Evolutionary conservation across 1,284 basidiomycete genomes (phyloP), one percentile per base, ranked within the genome.

Genomic region (Amylostereum areolatum): DNA sequence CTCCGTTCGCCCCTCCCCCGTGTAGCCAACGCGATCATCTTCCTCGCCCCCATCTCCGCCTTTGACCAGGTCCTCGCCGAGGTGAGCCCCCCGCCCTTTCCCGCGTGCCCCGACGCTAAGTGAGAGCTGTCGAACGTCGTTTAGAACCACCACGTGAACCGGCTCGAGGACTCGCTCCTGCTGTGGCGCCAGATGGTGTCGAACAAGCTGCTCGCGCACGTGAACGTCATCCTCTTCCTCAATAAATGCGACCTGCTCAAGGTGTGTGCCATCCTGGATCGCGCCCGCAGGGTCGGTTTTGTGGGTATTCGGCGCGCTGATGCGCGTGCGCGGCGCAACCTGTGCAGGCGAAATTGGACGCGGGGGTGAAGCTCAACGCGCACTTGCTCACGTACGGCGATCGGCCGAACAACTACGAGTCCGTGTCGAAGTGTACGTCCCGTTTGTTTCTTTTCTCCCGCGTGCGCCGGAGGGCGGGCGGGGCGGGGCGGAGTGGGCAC

Each of bases 61-160:
- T 91, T 90, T 58, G 88, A 90, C 68, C 87, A 90, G 68, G 78
- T 85, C 40, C 73, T 90, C 47, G 70, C 77, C 11, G 88, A 90
- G 75, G 85, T 85, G 62, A 36, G 61, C 57, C 11, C 7, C 6
- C 30, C 29, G 8, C 29, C 33, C 27, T 27, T 10, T 24, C 12
- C 27, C n/a, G 45, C 11, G 35, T 35, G 11, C 50, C 42, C 50
- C 53, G 27, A 55, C 12, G 11, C 24, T 34, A 18, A 49, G 12
- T n/a, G 33, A n/a, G 33, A 35, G n/a, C n/a, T 8, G 33, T 35
- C 33, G 33, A 8, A n/a, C 33, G 33, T n/a, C n/a, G n/a, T n/a
- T n/a, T 56, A 88, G 85, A 85, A 89, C 59, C 67, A 74, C 8
- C 70, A 67, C 41, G 79, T 86, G 28, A 90, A 90, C 62, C 74